Evolutionary conservation across 164 flowering plant species (phyloP).

Genomic region (Platanus orientalis): DNA sequence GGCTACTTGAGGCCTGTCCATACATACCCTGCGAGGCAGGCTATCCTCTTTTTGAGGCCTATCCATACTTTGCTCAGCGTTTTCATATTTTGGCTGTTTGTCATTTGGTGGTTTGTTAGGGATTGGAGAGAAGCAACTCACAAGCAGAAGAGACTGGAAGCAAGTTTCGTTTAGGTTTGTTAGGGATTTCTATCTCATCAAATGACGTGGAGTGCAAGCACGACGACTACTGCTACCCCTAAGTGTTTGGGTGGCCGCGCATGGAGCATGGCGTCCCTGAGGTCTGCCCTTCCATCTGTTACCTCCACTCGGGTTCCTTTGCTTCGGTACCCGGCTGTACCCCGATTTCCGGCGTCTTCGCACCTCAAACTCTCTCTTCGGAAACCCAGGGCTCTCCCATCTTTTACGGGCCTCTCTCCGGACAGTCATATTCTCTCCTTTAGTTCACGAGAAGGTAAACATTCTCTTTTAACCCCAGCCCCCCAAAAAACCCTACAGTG

Average conservation of each 20-base stretch:
- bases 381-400: conserved; percentile 16
- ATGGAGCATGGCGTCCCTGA: conserved; percentile 70
- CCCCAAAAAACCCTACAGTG: too few species aligned
- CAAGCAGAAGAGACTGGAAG: too few species aligned
- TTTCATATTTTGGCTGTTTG: too few species aligned
- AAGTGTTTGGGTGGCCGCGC: neutral
- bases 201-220: neutral
- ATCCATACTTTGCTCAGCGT: too few species aligned
- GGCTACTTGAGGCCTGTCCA: too few species aligned
- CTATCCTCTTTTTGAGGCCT: too few species aligned
- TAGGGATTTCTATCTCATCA: too few species aligned
- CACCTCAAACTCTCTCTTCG: conserved; percentile 15
- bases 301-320: conserved; percentile 16
- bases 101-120: too few species aligned
- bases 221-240: neutral
- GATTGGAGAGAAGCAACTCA: too few species aligned
- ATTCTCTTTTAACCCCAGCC: too few species aligned
- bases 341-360: neutral
- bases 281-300: conserved; percentile 35
- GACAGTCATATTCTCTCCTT: conserved; percentile 33
- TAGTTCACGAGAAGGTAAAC: conserved; percentile 28
- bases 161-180: too few species aligned
- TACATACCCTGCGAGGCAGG: too few species aligned
- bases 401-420: conserved; percentile 50
- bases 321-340: neutral